Evolutionary conservation across 345 rosid genomes (phyloP).

Genomic region (Eutrema yunnanense): DNA sequence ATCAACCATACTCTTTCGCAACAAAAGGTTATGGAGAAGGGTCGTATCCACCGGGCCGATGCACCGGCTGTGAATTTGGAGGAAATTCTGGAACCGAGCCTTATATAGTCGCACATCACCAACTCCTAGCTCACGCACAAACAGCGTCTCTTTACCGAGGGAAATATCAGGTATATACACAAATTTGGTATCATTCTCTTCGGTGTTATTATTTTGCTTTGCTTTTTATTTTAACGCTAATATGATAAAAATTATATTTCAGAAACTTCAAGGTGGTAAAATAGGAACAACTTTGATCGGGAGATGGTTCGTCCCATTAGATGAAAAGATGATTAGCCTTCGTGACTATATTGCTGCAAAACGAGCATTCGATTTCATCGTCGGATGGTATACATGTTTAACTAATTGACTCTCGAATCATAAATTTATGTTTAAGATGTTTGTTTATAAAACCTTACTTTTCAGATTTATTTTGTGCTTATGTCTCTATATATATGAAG

Average conservation of each 20-base stretch:
- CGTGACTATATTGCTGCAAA: constrained; percentile 15
- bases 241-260: neutral
- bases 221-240: no score
- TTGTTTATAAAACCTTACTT: neutral
- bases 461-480: neutral
- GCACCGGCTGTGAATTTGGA: constrained; percentile 12
- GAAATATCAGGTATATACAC: constrained; percentile 12
- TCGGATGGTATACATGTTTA: constrained; percentile 20
- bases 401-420: neutral
- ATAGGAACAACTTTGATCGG: constrained; percentile 16
- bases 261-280: constrained; percentile 16
- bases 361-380: constrained; percentile 20
- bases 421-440: no score
- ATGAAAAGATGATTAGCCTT: neutral
- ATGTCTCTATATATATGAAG: neutral
- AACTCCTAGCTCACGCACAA: constrained; percentile 33
- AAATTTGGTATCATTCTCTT: no score
- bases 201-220: no score
- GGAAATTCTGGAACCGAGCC: constrained; percentile 46
- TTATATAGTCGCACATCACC: constrained; percentile 16
- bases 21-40: neutral
- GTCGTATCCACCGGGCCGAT: constrained; percentile 20
- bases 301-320: constrained; percentile 13
- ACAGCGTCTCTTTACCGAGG: constrained; percentile 22
- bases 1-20: constrained; percentile 23